phyloP scores from a whole-genome alignment of 2,329 filamentous ascomycete species.

The Cadophora malorum region DNA sequence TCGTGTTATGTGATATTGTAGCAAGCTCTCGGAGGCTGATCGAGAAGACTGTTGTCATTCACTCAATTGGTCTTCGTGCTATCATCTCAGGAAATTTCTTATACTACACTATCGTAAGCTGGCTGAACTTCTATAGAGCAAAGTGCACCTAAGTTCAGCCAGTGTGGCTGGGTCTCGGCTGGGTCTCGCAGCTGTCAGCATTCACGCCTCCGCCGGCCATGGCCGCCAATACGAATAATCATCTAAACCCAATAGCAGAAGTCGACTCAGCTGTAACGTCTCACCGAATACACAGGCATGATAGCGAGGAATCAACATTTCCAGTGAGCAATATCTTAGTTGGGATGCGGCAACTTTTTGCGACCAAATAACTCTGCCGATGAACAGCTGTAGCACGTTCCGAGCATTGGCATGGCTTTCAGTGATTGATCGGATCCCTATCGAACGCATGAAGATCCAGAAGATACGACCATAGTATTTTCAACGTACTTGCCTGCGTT shows the following conservation, averaged over 20 bases:
- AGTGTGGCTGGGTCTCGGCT: slow-evolving; percentile 11
- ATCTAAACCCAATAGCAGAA: no score
- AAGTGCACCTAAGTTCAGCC: slow-evolving; percentile 4
- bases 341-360: not conserved
- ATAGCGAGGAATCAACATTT: not conserved
- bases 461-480: no score
- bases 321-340: not conserved
- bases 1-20: not conserved
- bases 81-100: not conserved
- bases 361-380: not conserved
- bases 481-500: no score
- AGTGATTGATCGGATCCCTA: no score
- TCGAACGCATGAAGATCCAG: no score
- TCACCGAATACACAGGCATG: not conserved
- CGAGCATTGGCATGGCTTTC: no score
- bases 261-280: not conserved
- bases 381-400: no score
- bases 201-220: slow-evolving; percentile 8
- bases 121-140: slow-evolving; percentile 2
- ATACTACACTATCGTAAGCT: not conserved
- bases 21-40: not conserved
- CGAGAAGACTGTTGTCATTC: not conserved
- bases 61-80: not conserved
- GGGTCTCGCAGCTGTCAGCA: slow-evolving; percentile 19
- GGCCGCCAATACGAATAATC: not conserved